Conservation (phyloP, 2,329 filamentous ascomycete genomes). For the Diaporthe vaccinii region DNA sequence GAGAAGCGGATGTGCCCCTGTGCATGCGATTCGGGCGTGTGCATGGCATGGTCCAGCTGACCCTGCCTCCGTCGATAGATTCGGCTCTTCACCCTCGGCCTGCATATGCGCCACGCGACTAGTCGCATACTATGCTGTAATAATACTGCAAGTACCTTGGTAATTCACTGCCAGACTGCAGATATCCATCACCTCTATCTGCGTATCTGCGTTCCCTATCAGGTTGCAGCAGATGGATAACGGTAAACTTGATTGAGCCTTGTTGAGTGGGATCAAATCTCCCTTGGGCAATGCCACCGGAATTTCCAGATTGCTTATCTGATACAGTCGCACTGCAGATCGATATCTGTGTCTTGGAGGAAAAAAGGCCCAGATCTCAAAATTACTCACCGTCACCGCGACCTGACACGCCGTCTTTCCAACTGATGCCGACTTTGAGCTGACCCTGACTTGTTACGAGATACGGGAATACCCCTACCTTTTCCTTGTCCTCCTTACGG, state of each 20-base stretch:
- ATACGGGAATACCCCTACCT: not conserved
- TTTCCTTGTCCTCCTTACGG: not conserved
- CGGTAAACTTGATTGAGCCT: not conserved
- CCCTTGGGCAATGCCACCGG: not conserved
- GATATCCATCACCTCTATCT: not conserved
- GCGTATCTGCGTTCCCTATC: not conserved
- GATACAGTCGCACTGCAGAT: conserved; percentile 3
- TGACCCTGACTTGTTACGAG: not conserved
- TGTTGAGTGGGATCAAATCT: not conserved
- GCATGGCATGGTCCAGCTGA: conserved; percentile 24
- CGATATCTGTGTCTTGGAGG: not conserved
- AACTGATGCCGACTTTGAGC: not conserved
- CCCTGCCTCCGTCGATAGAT: conserved; percentile 2
- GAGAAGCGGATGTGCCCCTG: not conserved
- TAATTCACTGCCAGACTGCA: not conserved
- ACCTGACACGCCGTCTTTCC: not conserved
- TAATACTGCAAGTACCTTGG: not conserved
- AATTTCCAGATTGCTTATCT: conserved; percentile 1
- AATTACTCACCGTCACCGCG: not conserved
- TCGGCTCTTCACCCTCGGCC: not conserved
- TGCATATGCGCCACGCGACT: conserved; percentile 12
- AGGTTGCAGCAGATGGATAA: conserved; percentile 1
- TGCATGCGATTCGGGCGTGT: not conserved
- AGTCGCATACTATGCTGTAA: not conserved
- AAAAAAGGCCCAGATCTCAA: not conserved